A percentile compares a stretch with the other conserved stretches of the same genome.
Conservation (phyloP, 208 protist genomes). For the Vickermania ingenoplastis region DNA sequence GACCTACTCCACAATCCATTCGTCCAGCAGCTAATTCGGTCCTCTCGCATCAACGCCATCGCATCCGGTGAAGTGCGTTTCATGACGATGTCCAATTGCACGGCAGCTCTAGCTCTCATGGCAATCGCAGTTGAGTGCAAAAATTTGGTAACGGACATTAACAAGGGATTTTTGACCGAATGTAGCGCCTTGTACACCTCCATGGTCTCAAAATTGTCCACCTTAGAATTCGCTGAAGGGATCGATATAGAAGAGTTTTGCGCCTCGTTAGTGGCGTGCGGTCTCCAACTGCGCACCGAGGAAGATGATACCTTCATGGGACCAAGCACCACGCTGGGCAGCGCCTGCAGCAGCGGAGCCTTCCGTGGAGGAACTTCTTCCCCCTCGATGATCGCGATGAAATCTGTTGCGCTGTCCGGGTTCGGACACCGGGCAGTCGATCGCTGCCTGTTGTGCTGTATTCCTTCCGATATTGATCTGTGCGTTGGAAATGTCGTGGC, state of each 20-base stretch:
- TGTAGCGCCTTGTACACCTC: slow-evolving; percentile 42
- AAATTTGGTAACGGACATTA: slow-evolving; percentile 27
- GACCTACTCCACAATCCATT: slow-evolving; percentile 37
- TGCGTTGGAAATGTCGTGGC: slow-evolving; percentile 53
- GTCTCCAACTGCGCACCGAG: slow-evolving; percentile 43
- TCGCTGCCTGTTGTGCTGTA: slow-evolving; percentile 35
- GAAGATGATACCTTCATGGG: slow-evolving; percentile 5
- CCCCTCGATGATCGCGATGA: slow-evolving; percentile 2
- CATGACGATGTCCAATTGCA: slow-evolving; percentile 29
- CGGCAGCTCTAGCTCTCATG: slow-evolving; percentile 50
- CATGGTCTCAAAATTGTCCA: slow-evolving; percentile 28
- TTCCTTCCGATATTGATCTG: slow-evolving; percentile 39
- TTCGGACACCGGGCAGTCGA: slow-evolving; percentile 60
- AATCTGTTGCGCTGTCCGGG: slow-evolving; percentile 18
- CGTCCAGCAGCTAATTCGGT: slow-evolving; percentile 52
- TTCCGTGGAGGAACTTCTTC: neutral
- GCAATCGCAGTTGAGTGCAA: slow-evolving; percentile 54
- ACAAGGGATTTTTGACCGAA: slow-evolving; percentile 61
- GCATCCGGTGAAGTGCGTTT: slow-evolving; percentile 2
- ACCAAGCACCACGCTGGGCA: too few relatives aligned
- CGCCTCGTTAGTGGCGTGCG: slow-evolving; percentile 62
- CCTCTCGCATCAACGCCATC: slow-evolving; percentile 45
- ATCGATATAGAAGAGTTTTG: slow-evolving; percentile 65
- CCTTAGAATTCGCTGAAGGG: slow-evolving; percentile 26
- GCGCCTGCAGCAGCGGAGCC: neutral